These are phyloP conservation scores for Ceratobasidium sp. DNA, from an alignment of 1,284 basidiomycete species.

Conservation along the genomic window DNA sequence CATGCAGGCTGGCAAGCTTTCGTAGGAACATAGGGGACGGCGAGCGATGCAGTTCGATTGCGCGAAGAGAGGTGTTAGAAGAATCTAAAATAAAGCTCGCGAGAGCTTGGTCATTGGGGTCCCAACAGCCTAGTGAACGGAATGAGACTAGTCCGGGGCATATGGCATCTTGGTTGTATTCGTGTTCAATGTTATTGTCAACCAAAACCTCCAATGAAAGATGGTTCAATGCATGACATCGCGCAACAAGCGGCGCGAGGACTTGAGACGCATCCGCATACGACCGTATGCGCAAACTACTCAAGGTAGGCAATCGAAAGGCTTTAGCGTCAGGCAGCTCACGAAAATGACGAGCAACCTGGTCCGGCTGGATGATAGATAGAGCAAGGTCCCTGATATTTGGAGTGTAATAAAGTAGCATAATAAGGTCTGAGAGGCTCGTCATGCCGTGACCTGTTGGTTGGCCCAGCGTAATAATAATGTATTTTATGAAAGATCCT, in stretches of 20 bases:
- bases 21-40: conserved; percentile 1
- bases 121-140: conserved; percentile 25
- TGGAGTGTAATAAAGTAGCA: background rate
- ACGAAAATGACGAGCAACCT: background rate
- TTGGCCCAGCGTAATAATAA: conserved; percentile 7
- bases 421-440: background rate
- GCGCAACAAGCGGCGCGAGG: background rate
- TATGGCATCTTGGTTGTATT: background rate
- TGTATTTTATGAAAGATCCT: conserved; percentile 19
- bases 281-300: conserved; percentile 14
- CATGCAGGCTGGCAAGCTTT: background rate
- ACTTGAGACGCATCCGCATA: background rate
- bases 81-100: background rate
- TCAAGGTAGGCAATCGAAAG: background rate
- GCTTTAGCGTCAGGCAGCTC: background rate
- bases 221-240: conserved; percentile 4
- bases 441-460: conserved; percentile 20
- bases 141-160: conserved; percentile 7
- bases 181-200: background rate
- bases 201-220: conserved; percentile 10
- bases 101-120: conserved; percentile 1
- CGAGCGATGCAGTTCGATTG: conserved; percentile 21
- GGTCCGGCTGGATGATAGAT: conserved; percentile 10
- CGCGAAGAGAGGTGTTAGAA: background rate
- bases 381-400: conserved; percentile 12